These are phyloP conservation scores for Epichloe elymi DNA, from an alignment of 2,329 filamentous ascomycete species.

Conservation along the genomic window DNA sequence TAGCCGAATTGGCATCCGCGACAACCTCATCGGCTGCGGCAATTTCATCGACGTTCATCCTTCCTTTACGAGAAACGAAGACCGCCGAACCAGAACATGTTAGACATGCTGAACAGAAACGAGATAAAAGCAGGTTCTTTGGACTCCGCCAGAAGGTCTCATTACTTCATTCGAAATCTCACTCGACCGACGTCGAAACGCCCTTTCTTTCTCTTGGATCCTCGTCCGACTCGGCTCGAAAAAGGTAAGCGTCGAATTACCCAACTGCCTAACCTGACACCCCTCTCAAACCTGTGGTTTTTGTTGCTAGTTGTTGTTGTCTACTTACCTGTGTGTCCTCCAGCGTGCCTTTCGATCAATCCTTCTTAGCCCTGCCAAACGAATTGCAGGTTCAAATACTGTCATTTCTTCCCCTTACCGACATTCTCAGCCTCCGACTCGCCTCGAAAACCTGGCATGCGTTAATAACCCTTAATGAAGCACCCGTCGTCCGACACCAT, in stretches of 20 bases:
- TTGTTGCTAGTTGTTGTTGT: no score
- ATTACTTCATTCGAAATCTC: conserved; percentile 21
- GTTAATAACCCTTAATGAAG: conserved; percentile 46
- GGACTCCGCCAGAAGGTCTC: conserved; percentile 26
- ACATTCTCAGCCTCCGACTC: conserved; percentile 44
- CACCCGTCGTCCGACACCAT: conserved; percentile 47
- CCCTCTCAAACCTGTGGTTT: no score
- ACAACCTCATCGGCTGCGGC: conserved; percentile 10
- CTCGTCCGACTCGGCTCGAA: conserved; percentile 17
- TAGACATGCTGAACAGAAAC: conserved; percentile 22
- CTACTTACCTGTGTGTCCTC: conserved; percentile 10
- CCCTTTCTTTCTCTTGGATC: conserved; percentile 4
- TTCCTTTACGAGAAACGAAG: conserved; percentile 33
- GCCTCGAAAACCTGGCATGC: conserved; percentile 47
- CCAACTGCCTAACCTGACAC: neutral
- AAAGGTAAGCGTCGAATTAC: conserved; percentile 15
- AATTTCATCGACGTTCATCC: conserved; percentile 32
- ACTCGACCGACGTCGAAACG: conserved; percentile 10
- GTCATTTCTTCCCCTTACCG: conserved; percentile 43
- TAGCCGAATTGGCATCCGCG: neutral
- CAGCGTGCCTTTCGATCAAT: conserved; percentile 37
- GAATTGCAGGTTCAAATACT: conserved; percentile 53
- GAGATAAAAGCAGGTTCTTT: conserved; percentile 30
- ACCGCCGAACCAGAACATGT: conserved; percentile 17
- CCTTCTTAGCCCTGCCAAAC: conserved; percentile 45